A percentile compares a stretch with the other conserved stretches of the same genome.
These are phyloP conservation scores for Plasmodium ovale DNA, from an alignment of 169 alveolate genomes.

Conservation along the genomic window DNA sequence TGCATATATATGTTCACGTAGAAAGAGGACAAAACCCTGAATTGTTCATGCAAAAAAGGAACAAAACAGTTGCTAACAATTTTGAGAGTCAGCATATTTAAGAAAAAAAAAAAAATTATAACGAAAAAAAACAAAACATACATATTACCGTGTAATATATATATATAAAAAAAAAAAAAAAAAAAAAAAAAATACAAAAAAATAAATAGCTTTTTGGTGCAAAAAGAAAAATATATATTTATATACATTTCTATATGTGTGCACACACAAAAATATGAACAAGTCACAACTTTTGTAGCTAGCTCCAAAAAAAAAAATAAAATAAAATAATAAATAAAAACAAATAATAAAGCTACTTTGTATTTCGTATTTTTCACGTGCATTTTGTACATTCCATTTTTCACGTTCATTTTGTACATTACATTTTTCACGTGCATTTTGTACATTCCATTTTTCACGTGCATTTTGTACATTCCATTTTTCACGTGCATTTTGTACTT, in stretches of 20 bases:
- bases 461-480: no score
- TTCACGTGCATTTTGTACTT: no score
- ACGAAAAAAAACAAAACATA: not conserved
- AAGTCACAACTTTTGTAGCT: conserved; percentile 15
- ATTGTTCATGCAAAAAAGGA: not conserved
- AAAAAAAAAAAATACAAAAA: not conserved
- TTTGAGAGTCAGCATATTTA: not conserved
- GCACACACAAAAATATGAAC: conserved; percentile 62
- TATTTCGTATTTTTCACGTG: not conserved
- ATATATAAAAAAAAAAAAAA: not conserved
- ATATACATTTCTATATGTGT: no score
- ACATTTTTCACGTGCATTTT: no score
- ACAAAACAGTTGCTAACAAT: no score
- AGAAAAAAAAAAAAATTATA: not conserved
- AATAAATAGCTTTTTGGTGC: not conserved
- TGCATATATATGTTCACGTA: not conserved
- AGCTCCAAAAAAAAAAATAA: no score
- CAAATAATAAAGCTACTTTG: not conserved
- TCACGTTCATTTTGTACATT: no score
- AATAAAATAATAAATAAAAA: conserved; percentile 14
- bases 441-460: no score
- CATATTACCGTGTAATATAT: not conserved
- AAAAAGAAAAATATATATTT: no score
- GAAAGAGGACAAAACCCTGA: not conserved
- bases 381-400: no score